These are phyloP conservation scores for Salvia sclarea DNA, from an alignment of 305 asterid genomes.

Conservation along the genomic window DNA sequence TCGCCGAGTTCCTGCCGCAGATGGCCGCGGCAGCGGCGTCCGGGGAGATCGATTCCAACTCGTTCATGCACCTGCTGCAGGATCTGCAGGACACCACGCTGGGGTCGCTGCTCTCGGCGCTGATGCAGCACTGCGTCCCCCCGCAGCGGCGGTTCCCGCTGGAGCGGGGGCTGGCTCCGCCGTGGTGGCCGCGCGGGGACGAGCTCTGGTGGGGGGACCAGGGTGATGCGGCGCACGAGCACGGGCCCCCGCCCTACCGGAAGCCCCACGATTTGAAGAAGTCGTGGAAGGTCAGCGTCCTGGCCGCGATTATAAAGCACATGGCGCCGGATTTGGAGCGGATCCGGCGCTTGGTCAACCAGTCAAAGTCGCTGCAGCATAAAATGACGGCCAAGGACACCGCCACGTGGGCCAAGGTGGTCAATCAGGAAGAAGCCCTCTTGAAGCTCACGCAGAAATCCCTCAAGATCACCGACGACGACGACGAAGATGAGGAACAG, in stretches of 20 bases:
- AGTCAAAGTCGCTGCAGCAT: slow-evolving; percentile 55
- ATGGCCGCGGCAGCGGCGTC: slow-evolving; percentile 27
- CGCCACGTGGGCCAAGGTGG: slow-evolving; percentile 48
- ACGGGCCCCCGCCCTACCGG: slow-evolving; percentile 57
- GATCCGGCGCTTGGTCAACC: slow-evolving; percentile 49
- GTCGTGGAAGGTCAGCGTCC: slow-evolving; percentile 55
- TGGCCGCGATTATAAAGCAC: slow-evolving; percentile 55
- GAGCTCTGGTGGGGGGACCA: slow-evolving; percentile 71
- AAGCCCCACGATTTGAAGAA: slow-evolving; percentile 61
- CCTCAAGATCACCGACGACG: slow-evolving; percentile 31
- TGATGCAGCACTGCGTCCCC: slow-evolving; percentile 60
- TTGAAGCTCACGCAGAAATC: slow-evolving; percentile 31
- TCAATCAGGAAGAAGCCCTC: slow-evolving; percentile 55
- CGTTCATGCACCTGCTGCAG: slow-evolving; percentile 46
- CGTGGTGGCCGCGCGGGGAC: slow-evolving; percentile 75
- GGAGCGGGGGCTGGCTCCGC: slow-evolving; percentile 54
- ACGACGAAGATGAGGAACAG: background rate
- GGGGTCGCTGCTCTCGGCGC: slow-evolving; percentile 54
- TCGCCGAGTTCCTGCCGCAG: slow-evolving; percentile 44
- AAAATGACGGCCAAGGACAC: slow-evolving; percentile 65
- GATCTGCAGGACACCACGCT: slow-evolving; percentile 60
- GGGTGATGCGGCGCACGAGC: slow-evolving; percentile 38
- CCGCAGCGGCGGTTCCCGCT: slow-evolving; percentile 61
- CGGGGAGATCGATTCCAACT: slow-evolving; percentile 19
- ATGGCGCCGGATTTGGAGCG: slow-evolving; percentile 46